These are phyloP conservation scores for Rhodotorula sp. DNA, from an alignment of 1,284 basidiomycete genomes.

Conservation along the genomic window DNA sequence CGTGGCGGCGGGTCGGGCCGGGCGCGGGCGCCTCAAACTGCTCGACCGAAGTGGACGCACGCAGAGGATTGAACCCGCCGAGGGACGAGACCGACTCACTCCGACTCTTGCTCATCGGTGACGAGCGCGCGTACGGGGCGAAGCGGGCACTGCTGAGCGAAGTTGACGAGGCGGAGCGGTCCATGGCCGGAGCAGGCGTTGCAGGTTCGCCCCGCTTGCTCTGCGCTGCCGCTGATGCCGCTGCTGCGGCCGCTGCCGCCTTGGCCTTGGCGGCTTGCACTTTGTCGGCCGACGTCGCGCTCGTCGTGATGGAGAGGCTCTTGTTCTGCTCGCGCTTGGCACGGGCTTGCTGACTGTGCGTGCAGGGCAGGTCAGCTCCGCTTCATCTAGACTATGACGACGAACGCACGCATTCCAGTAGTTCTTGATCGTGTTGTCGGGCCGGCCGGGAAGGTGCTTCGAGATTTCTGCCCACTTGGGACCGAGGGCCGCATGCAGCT, in stretches of 20 bases:
- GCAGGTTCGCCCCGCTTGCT: not conserved
- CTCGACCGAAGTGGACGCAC: conserved; percentile 16
- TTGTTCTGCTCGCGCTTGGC: conserved; percentile 22
- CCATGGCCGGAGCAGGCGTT: conserved; percentile 9
- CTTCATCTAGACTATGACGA: not conserved
- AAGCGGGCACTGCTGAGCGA: conserved; percentile 33
- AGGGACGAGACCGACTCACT: conserved; percentile 39
- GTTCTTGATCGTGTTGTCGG: conserved; percentile 49
- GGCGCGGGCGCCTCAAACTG: not conserved
- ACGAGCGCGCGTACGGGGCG: conserved; percentile 34
- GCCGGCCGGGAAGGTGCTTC: conserved; percentile 45
- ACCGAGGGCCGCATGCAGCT: conserved; percentile 43
- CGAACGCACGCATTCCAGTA: conserved; percentile 43
- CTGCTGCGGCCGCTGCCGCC: conserved; percentile 7
- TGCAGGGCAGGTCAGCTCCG: not conserved
- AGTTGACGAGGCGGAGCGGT: conserved; percentile 23
- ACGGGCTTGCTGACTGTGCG: conserved; percentile 28
- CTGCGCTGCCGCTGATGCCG: not conserved
- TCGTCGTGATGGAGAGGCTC: not conserved
- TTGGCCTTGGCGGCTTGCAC: conserved; percentile 6
- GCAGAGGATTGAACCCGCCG: conserved; percentile 12
- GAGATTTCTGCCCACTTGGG: conserved; percentile 48
- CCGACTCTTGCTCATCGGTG: conserved; percentile 24
- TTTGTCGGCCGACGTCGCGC: not conserved
- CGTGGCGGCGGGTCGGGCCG: not conserved